Evolutionary conservation across 345 rosid genomes (phyloP), one percentile per base, ranked within the genome.

Genomic region (Draba incana): DNA sequence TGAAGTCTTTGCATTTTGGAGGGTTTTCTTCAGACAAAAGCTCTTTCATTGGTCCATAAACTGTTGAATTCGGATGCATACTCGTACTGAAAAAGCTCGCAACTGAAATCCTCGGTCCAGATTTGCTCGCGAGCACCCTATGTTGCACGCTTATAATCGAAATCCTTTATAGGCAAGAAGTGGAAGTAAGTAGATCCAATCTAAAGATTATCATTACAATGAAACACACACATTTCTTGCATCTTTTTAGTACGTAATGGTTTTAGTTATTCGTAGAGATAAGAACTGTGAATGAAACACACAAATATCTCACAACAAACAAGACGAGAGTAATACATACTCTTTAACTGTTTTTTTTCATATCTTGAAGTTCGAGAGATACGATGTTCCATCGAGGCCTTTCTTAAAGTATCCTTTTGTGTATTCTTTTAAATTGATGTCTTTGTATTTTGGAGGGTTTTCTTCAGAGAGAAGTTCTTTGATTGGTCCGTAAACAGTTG

Each of bases 21-120:
- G 72, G 82, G 56, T 70, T 76, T 3, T 73, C 80, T 25, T 73
- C 72, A 0, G 81, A 78, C 13, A 69, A 2, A 37, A 72, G 31
- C 62, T 81, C 84, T 48, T 69, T 66, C 6, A 78, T 69, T 33
- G 84, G 80, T 30, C 84, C 78, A 45, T 72, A 75, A 12, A 48
- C 3, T 52, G 48, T 60, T 6, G 42, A 10, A 1, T 24, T 50
- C 2, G 50, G 28, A 10, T 10, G 20, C 20, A 48, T 6, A n/a
- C 35, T 23, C 20, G 45, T n/a, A 33, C 48, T 64, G 8, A 79
- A 74, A 47, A 79, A 82, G 63, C 72, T 44, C 2, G 81, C 79
- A 24, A 79, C 78, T 9, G 83, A 82, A 8, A 82, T 51, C 64
- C 77, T 75, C 2, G 78, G 80, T 5, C 80, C 80, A 4, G n/a